These are phyloP conservation scores for Nitzschia putrida DNA, from an alignment of 108 stramenopile genomes.

Conservation along the genomic window DNA sequence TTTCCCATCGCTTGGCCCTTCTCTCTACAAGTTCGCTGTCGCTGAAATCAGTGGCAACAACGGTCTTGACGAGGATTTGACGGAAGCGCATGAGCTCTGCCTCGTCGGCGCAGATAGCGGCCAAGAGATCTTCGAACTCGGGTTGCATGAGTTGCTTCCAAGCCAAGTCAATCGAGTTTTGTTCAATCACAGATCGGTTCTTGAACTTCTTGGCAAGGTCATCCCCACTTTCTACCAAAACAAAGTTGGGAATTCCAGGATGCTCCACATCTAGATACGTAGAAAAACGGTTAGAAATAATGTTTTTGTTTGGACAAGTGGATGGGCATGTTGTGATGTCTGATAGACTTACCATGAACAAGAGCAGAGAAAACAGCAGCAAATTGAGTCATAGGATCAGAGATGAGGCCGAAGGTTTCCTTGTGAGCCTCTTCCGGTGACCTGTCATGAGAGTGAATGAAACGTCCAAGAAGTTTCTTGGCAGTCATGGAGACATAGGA, in stretches of 20 bases:
- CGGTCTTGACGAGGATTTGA: slow-evolving; percentile 15
- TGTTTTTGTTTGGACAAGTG: too few relatives aligned
- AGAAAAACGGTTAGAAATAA: too few relatives aligned
- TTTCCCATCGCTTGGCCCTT: slow-evolving; percentile 38
- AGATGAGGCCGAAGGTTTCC: slow-evolving; percentile 28
- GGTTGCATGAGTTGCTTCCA: slow-evolving; percentile 47
- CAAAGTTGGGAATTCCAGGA: slow-evolving; percentile 39
- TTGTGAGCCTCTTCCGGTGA: slow-evolving; percentile 18
- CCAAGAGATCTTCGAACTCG: slow-evolving; percentile 32
- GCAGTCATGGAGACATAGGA: slow-evolving; percentile 57
- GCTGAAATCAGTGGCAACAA: slow-evolving; percentile 38
- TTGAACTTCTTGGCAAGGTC: slow-evolving; percentile 27
- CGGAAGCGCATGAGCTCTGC: slow-evolving; percentile 25
- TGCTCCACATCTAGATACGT: slow-evolving; percentile 36
- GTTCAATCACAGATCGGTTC: slow-evolving; percentile 35
- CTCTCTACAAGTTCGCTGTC: slow-evolving; percentile 26
- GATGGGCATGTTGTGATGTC: too few relatives aligned
- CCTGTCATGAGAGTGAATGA: neutral
- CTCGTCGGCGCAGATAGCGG: slow-evolving; percentile 22
- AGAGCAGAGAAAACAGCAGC: slow-evolving; percentile 49
- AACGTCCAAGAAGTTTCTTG: slow-evolving; percentile 44
- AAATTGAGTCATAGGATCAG: slow-evolving; percentile 47
- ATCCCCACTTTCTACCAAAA: slow-evolving; percentile 32
- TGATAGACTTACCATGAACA: slow-evolving; percentile 25
- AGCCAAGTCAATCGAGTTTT: slow-evolving; percentile 41